These are phyloP conservation scores for Aspergillus panamensis DNA, from an alignment of 495 filamentous ascomycete genomes.

Conservation along the genomic window DNA sequence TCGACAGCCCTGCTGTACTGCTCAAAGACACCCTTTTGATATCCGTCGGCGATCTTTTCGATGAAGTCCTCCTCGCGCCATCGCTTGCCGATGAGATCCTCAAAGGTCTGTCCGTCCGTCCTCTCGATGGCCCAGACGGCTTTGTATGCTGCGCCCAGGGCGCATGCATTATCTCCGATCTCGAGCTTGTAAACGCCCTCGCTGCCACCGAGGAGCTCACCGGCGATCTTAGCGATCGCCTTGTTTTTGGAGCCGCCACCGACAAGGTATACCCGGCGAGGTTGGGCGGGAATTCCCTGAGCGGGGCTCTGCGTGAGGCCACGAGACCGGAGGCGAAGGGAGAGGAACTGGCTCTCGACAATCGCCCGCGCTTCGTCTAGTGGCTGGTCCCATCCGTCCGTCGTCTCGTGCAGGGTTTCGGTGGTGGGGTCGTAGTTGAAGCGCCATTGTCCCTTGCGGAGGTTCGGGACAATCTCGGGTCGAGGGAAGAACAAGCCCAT, in stretches of 20 bases:
- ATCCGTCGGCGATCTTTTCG: conserved; percentile 77
- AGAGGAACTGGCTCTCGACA: conserved; percentile 90
- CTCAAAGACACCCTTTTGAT: conserved; percentile 67
- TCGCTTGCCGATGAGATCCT: conserved; percentile 72
- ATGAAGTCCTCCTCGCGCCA: conserved; percentile 86
- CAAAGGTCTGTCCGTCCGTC: conserved; percentile 67
- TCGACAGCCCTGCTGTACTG: conserved; percentile 71
- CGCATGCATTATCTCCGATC: conserved; percentile 94
- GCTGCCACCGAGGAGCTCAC: conserved; percentile 79
- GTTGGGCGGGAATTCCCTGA: conserved; percentile 67
- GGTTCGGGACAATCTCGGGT: conserved; percentile 92
- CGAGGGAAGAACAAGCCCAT: conserved; percentile 91
- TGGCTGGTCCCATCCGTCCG: conserved; percentile 48
- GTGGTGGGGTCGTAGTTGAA: conserved; percentile 58
- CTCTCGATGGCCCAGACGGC: conserved; percentile 88
- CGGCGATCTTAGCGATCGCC: conserved; percentile 75
- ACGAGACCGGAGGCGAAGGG: conserved; percentile 76
- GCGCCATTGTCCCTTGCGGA: conserved; percentile 77
- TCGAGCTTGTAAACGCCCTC: conserved; percentile 92
- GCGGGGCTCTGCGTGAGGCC: conserved; percentile 62
- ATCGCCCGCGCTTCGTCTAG: conserved; percentile 78
- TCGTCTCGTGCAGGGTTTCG: conserved; percentile 43
- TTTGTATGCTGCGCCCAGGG: conserved; percentile 93
- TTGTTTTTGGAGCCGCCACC: conserved; percentile 86
- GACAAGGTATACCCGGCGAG: conserved; percentile 86